phyloP scores from a whole-genome alignment of 306 rosid species.

The Casuarina glauca region DNA sequence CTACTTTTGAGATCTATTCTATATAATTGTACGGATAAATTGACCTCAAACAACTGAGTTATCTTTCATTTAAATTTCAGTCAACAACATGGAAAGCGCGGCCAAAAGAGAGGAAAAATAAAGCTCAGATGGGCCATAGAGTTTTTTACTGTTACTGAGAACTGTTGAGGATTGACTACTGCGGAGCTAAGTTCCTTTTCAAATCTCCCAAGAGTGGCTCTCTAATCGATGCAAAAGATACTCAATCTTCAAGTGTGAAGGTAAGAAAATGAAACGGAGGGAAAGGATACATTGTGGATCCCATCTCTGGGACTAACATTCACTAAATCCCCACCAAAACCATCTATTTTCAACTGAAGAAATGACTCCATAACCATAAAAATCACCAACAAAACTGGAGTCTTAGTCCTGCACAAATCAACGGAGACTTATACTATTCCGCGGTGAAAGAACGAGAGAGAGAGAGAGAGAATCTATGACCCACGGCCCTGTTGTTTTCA shows the following conservation, averaged over 20 bases:
- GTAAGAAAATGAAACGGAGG: not conserved
- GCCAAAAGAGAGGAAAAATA: not conserved
- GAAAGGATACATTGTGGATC: not conserved
- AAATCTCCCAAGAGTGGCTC: not conserved
- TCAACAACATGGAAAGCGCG: too few relatives aligned
- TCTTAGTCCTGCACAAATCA: not conserved
- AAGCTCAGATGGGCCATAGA: not conserved
- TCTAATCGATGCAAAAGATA: not conserved
- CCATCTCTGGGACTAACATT: not conserved
- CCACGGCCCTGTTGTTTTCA: constrained; percentile 23
- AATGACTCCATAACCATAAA: not conserved
- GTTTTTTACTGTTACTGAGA: not conserved
- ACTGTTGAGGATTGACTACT: not conserved
- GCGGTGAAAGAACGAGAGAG: not conserved
- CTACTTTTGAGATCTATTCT: too few relatives aligned
- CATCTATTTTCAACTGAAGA: not conserved
- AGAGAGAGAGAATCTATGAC: constrained; percentile 28
- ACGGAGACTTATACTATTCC: not conserved
- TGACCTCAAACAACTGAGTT: too few relatives aligned
- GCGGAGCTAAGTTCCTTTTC: not conserved
- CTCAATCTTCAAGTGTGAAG: not conserved
- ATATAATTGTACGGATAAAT: too few relatives aligned
- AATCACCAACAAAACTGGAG: not conserved
- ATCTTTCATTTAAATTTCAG: too few relatives aligned
- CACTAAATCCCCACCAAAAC: not conserved